These are phyloP conservation scores for Chrysanthemum makinoi DNA, from an alignment of 129 eudicot genomes.

Conservation along the genomic window DNA sequence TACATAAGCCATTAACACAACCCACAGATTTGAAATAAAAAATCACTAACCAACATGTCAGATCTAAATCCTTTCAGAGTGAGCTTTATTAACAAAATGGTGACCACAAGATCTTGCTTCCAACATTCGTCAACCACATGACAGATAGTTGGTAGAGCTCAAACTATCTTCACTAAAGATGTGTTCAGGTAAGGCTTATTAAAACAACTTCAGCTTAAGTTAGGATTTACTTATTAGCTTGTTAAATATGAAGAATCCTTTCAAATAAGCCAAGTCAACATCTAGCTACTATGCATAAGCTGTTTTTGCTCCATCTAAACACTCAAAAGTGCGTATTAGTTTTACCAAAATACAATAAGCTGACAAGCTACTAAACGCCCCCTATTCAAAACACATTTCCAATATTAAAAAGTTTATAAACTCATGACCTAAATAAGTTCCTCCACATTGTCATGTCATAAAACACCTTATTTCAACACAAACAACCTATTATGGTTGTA, in stretches of 20 bases:
- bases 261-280: too few species aligned
- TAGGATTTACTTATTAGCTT: too few species aligned
- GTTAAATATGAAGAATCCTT: too few species aligned
- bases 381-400: neutral
- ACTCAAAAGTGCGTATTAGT: too few species aligned
- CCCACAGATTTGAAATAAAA: neutral
- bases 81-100: slow-evolving; percentile 4
- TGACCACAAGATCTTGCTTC: slow-evolving; percentile 12
- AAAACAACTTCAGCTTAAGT: too few species aligned
- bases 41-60: neutral
- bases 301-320: too few species aligned
- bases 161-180: slow-evolving; percentile 2
- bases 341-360: too few species aligned
- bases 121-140: neutral
- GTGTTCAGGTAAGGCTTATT: too few species aligned
- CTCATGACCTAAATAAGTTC: neutral
- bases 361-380: too few species aligned
- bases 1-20: neutral
- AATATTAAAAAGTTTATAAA: neutral
- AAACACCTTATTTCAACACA: neutral
- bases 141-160: neutral
- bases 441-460: neutral
- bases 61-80: neutral
- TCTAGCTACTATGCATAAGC: too few species aligned
- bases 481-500: neutral